Evolutionary conservation across 495 filamentous ascomycete species (phyloP), one percentile per base, ranked within the genome.

Genomic region (Hypoxylon rickii): DNA sequence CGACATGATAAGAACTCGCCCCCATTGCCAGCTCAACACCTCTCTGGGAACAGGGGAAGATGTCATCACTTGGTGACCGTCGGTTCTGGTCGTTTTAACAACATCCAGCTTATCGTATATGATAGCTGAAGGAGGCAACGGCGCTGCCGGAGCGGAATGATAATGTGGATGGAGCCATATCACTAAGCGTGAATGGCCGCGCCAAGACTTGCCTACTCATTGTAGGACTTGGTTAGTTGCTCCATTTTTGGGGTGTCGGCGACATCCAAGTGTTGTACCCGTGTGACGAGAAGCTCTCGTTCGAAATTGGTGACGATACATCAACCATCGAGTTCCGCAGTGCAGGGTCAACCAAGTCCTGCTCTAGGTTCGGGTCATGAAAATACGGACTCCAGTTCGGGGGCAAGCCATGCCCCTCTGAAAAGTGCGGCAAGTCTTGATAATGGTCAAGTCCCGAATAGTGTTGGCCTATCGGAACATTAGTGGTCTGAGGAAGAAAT

Each of bases 341-440:
- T 6, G 55, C 60, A 18, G 66, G 66, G 40, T 69, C 66, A 44
- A 68, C 66, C 51, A 69, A 55, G 10, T 64, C 60, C 20, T 66
- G 63, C 26, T 68, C 65, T 40, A 50, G 8, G 38, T 39, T 47
- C 8, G 58, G 59, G 31, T 61, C 60, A 24, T 59, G 47, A 31
- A 52, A 60, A 33, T 64, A 69, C 4, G 60, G 46, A 15, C 41
- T 57, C 66, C 66, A 69, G 41, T 64, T 50, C 13, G 63, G 36
- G 15, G 61, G 63, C 29, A 69, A 26, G 34, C 59, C 54, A 24
- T 54, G 15, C 10, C 57, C 33, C 12, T 64, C 66, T 13, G 59
- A 32, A 15, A 64, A 56, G 37, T 48, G 48, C 12, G 55, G 36
- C 40, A 58, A 55, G 29, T 62, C 66, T 36, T 55, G 52, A 29